Conservation (phyloP, 768 basidiomycete species). For the Podaxis carcinomalis region DNA sequence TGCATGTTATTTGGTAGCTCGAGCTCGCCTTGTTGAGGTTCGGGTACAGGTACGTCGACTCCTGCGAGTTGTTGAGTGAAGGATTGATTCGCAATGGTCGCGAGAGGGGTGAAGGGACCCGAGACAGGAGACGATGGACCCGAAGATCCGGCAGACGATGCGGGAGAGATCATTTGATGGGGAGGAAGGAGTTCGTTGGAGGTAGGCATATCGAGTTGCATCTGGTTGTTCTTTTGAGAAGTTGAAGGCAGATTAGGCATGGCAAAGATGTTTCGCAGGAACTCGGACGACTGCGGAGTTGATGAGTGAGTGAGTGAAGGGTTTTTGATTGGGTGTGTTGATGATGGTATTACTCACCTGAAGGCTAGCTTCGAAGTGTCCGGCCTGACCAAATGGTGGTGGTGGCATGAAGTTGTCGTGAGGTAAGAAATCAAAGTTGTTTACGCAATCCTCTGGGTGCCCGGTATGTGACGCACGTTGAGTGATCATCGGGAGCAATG, state of each 20-base stretch:
- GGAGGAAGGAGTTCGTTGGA: constrained; percentile 28
- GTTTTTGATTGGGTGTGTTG: constrained; percentile 10
- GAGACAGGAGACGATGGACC: constrained; percentile 48
- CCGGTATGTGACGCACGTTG: constrained; percentile 52
- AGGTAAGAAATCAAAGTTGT: constrained; percentile 55
- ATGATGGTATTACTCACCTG: constrained; percentile 27
- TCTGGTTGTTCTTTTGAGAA: constrained; percentile 7
- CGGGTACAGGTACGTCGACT: constrained; percentile 16
- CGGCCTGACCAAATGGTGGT: constrained; percentile 30
- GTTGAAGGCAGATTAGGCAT: constrained; percentile 20
- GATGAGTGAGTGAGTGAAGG: constrained; percentile 11
- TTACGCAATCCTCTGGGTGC: constrained; percentile 37
- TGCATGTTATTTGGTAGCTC: constrained; percentile 36
- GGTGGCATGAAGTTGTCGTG: constrained; percentile 34
- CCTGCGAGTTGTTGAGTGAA: constrained; percentile 15
- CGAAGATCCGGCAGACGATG: constrained; percentile 43
- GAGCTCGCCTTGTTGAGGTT: constrained; percentile 29
- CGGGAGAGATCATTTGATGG: constrained; percentile 45
- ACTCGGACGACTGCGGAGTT: constrained; percentile 39
- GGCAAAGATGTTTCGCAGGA: constrained; percentile 45
- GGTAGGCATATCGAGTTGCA: background rate
- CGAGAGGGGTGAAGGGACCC: constrained; percentile 46
- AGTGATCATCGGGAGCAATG: constrained; percentile 54
- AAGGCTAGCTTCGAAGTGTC: constrained; percentile 42
- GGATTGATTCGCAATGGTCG: constrained; percentile 24